Evolutionary conservation across 106 monocot genomes (phyloP).

Genomic region (Vanilla planifolia): DNA sequence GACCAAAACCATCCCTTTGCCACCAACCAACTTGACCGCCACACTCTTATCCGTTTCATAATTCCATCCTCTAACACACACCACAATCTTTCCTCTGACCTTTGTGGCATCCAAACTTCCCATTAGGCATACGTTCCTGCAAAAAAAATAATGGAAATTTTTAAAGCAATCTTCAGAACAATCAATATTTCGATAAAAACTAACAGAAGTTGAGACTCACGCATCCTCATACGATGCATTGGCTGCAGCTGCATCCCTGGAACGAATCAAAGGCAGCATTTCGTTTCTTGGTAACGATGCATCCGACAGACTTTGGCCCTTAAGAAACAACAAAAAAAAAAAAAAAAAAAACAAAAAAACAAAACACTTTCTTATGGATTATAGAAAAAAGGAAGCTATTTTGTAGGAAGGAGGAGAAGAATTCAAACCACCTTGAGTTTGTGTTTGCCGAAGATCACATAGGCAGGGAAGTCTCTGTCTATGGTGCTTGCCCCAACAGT

Average conservation of each 20-base stretch:
- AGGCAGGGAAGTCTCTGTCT: constrained; percentile 19
- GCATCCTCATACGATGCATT: constrained; percentile 11
- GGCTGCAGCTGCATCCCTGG: constrained; percentile 1
- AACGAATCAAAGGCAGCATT: constrained; percentile 17
- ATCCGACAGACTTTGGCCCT: constrained; percentile 30
- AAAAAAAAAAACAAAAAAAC: no score
- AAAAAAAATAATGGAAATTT: no score
- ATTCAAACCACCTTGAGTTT: constrained; percentile 20
- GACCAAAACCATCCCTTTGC: constrained; percentile 29
- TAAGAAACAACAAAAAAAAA: constrained; percentile 4
- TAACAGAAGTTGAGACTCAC: constrained; percentile 10
- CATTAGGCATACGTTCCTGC: constrained; percentile 20
- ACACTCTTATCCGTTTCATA: constrained; percentile 18
- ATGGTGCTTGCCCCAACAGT: constrained; percentile 26
- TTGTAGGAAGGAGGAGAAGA: no score
- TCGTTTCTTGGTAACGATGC: constrained; percentile 5
- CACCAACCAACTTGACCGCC: constrained; percentile 21
- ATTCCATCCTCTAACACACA: constrained; percentile 15
- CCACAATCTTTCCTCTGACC: constrained; percentile 41
- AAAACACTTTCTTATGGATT: no score
- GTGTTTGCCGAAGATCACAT: constrained; percentile 19
- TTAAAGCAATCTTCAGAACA: no score
- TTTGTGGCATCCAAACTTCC: constrained; percentile 25
- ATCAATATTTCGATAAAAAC: no score
- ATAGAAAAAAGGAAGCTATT: no score